Base-by-base conservation (phyloP, 768 basidiomycete genomes). In the Trametes maxima region DNA sequence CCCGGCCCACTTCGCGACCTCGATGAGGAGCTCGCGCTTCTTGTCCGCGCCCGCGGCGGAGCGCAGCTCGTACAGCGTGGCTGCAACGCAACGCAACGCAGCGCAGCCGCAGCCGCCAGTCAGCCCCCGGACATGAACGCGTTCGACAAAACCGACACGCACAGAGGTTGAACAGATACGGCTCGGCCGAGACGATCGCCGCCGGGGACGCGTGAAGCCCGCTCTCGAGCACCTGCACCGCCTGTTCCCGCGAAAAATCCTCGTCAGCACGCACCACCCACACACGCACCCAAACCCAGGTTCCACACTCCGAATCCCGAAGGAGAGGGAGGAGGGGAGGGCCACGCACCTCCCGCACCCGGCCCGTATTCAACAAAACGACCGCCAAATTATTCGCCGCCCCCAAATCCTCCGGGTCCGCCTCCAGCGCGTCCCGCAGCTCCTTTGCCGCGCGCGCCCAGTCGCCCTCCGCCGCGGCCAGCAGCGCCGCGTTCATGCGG, bases 121-220 rank as follows among this genome's bases (percentile, higher is more conserved):
- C 28, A 33, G 28, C 28, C 28, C 13, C 14, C 35, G n/a, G 45
- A 22, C 2, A 42, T 42, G 3, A 4, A 24, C 19, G 5, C n/a
- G 13, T 8, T 54, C 5, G 1, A 21, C 13, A 25, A 10, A 10
- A 3, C 24, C 17, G 53, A 25, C 1, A 75, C 87, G 61, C 70
- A 92, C 92, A 89, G 7, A 94, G 78, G 64, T 94, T 94, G 74
- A 94, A 94, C 45, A 94, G 70, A 74, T 90, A 90, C 5, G 92
- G 92, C 68, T 94, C 92, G 7, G 89, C 88, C 24, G 87, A 82
- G 13, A 89, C 87, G 10, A 89, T 83, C 49, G 83, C 83, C 1
- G 88, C 81, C 1, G 92, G 92, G 1, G 89, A 88, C 3, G 80
- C 70, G 55, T 75, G 77, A 36, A 94, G 70, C 1, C 86, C 85